phyloP scores from a whole-genome alignment of 768 basidiomycete species.

The Pleurotus pulmonarius region DNA sequence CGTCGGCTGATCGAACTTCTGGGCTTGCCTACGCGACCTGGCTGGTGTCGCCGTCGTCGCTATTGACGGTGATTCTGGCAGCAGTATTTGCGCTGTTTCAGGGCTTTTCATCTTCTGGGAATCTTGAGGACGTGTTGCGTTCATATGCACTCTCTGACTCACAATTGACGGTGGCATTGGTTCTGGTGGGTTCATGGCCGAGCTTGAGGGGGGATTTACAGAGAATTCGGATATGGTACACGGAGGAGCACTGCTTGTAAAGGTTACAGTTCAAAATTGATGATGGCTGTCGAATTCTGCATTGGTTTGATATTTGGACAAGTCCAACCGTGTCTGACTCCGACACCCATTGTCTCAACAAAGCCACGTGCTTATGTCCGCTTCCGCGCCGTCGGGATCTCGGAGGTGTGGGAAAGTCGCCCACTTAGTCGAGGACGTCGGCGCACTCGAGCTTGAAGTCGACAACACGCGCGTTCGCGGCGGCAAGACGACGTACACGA shows the following conservation, averaged over 20 bases:
- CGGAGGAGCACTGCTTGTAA: neutral
- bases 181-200: conserved; percentile 1
- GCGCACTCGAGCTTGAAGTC: too few relatives aligned
- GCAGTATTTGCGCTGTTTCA: conserved; percentile 14
- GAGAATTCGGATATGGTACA: conserved; percentile 14
- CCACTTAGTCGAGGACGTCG: too few relatives aligned
- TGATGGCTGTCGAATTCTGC: neutral
- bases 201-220: conserved; percentile 2
- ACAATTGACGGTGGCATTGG: conserved; percentile 22
- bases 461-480: too few relatives aligned
- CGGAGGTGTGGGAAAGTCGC: too few relatives aligned
- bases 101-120: conserved; percentile 13
- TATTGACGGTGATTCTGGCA: neutral
- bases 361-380: conserved; percentile 7
- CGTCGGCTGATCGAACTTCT: conserved; percentile 22
- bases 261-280: neutral
- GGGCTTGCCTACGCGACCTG: conserved; percentile 6
- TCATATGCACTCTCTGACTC: conserved; percentile 29
- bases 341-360: conserved; percentile 2
- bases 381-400: neutral
- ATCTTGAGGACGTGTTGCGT: conserved; percentile 27
- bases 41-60: neutral
- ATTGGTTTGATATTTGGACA: neutral
- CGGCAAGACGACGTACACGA: too few relatives aligned
- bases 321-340: neutral